A percentile compares a stretch with the other conserved stretches of the same genome.
Conservation (phyloP, 2,329 filamentous ascomycete genomes). For the Aureobasidium zeae region DNA sequence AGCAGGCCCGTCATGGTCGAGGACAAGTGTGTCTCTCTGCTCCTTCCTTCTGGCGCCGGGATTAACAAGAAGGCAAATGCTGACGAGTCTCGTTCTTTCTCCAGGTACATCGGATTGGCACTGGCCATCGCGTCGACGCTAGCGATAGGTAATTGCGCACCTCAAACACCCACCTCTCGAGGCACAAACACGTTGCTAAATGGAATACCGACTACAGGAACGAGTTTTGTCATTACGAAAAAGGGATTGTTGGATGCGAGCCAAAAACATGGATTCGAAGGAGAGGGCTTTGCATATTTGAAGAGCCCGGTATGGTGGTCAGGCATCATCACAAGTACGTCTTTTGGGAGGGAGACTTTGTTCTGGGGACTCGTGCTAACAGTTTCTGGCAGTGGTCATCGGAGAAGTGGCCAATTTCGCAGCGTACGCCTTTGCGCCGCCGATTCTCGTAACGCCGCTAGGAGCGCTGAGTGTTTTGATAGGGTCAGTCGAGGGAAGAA, state of each 20-base stretch:
- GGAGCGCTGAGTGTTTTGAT: conserved; percentile 92
- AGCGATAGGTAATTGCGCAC: conserved; percentile 55
- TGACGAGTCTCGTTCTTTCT: no score
- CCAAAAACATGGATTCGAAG: conserved; percentile 88
- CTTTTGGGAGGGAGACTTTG: no score
- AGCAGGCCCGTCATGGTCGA: conserved; percentile 13
- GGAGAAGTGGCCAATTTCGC: conserved; percentile 97
- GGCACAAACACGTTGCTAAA: neutral
- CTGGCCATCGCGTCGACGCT: conserved; percentile 66
- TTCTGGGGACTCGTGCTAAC: no score
- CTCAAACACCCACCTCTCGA: conserved; percentile 25
- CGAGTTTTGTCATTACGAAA: conserved; percentile 98
- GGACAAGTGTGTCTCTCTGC: conserved; percentile 6
- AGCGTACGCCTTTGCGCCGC: conserved; percentile 94
- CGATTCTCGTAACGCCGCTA: conserved; percentile 93
- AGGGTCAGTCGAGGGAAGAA: conserved; percentile 40
- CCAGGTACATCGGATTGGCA: conserved; percentile 66
- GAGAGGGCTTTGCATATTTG: conserved; percentile 89
- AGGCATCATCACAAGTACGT: conserved; percentile 77
- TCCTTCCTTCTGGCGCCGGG: neutral
- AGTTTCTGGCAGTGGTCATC: conserved; percentile 57
- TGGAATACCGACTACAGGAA: conserved; percentile 54
- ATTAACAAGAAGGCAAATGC: no score
- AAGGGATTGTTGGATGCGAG: conserved; percentile 91
- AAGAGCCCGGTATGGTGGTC: conserved; percentile 97